These are phyloP conservation scores for Aspergillus wentii DNA, from an alignment of 495 filamentous ascomycete genomes.

Conservation along the genomic window DNA sequence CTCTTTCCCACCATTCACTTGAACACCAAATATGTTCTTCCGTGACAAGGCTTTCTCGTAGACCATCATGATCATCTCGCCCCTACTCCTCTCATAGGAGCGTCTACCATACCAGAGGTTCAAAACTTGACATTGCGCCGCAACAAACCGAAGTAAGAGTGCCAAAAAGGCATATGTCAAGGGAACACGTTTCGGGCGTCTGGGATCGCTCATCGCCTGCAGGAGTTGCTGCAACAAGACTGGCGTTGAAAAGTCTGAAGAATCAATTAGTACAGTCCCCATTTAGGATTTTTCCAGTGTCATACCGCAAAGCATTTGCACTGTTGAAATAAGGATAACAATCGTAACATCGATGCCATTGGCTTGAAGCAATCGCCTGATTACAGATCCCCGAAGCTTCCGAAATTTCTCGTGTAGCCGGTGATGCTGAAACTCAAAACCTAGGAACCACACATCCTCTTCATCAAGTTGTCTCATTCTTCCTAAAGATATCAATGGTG, in stretches of 20 bases:
- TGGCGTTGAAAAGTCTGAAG: conserved; percentile 52
- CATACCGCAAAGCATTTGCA: conserved; percentile 57
- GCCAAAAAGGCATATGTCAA: conserved; percentile 62
- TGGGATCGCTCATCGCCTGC: conserved; percentile 54
- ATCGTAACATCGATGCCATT: conserved; percentile 74
- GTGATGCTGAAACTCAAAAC: conserved; percentile 71
- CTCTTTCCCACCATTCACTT: conserved; percentile 12
- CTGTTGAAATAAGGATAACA: conserved; percentile 51
- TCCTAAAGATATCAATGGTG: conserved; percentile 61
- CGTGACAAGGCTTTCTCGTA: conserved; percentile 78
- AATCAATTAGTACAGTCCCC: conserved; percentile 6
- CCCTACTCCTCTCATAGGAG: conserved; percentile 72
- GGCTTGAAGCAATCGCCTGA: conserved; percentile 61
- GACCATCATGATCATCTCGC: conserved; percentile 83
- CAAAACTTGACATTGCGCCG: conserved; percentile 62
- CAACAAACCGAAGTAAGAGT: conserved; percentile 54
- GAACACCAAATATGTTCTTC: conserved; percentile 59
- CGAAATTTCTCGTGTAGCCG: conserved; percentile 68
- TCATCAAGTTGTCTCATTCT: conserved; percentile 61
- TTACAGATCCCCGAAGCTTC: conserved; percentile 64
- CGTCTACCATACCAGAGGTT: conserved; percentile 70
- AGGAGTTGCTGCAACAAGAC: conserved; percentile 70
- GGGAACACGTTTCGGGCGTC: conserved; percentile 46
- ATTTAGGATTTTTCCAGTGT: neutral
- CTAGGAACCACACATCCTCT: conserved; percentile 72